Evolutionary conservation across 176 grass and related monocot species (phyloP).

Genomic region (Carex littledalei): DNA sequence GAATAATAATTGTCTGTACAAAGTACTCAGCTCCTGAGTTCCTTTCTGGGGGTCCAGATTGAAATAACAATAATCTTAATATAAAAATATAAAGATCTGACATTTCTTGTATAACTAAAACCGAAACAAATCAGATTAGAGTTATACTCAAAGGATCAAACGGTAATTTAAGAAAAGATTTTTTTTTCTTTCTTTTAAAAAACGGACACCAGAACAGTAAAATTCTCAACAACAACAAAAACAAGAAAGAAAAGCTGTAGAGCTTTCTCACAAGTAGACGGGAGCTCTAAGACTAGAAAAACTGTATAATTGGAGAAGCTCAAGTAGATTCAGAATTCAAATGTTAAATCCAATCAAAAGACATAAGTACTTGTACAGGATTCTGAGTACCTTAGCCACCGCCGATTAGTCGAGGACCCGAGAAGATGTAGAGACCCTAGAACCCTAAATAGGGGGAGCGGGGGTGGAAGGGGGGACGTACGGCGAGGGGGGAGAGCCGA

Average conservation of each 20-base stretch:
- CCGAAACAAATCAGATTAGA: neutral
- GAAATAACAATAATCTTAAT: neutral
- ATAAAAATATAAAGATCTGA: neutral
- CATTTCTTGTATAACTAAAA: neutral
- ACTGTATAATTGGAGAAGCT: neutral
- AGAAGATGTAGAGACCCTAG: neutral
- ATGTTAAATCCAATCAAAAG: constrained; percentile 10
- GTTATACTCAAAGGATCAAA: neutral
- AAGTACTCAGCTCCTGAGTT: neutral
- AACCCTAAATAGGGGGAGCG: neutral
- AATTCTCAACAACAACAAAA: neutral
- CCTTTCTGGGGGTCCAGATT: neutral
- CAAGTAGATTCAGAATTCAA: neutral
- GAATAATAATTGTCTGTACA: neutral
- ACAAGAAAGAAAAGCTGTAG: neutral
- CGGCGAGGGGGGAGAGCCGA: neutral
- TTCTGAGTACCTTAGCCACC: neutral
- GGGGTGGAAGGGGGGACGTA: neutral
- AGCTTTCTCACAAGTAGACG: neutral
- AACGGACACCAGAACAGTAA: neutral
- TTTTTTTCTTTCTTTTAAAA: neutral
- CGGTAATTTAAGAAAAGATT: neutral
- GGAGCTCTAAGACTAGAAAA: neutral
- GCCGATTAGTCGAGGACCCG: neutral
- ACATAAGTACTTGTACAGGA: neutral